Evolutionary conservation across 2,329 filamentous ascomycete genomes (phyloP), one percentile per base, ranked within the genome.

Genomic region (Ophiostoma australiae): DNA sequence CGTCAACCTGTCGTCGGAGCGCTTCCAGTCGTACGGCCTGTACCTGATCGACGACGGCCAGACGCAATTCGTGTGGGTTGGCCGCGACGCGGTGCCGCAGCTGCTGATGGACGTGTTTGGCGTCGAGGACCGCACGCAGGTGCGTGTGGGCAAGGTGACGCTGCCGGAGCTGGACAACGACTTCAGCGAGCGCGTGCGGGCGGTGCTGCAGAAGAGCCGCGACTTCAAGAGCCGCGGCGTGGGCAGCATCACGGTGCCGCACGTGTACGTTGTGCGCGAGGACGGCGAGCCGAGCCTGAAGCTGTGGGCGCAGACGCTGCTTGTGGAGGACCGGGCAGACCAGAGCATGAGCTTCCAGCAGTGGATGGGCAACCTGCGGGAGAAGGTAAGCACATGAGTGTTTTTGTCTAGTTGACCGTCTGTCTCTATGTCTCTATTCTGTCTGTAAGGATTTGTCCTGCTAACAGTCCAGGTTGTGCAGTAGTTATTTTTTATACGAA

Each of bases 31-130:
- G 0, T 97, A 96, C 78, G 95, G 95, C 37, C 83, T 99, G 23
- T 99, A 99, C 80, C 86, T 99, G 72, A 95, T 99, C 76, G 95
- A 99, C 76, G 95, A 99, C 77, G 94, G 94, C 2, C 94, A 97
- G 80, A 97, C 93, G 6, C 95, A 99, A 79, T 99, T 99, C 85
- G 82, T 99, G 67, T 99, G 95, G 95, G 86, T 98, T 27, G 95
- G 95, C 17, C 89, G 94, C 48, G 94, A 99, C 75, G 91, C 94
- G 1, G 93, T 99, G 37, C 93, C 93, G 1, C 93, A 97, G 78
- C 86, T 99, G 41, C 84, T 98, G 58, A 81, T 86, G 69, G 95
- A 99, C 76, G 94, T 98, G 6, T 99, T 99, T 79, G 94, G 93
- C 33, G 85, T 95, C 13, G 85, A 90, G 66, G 94, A 97, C 80